Evolutionary conservation across 2,329 filamentous ascomycete genomes (phyloP).

Genomic region (Purpureocillium lavendulum): DNA sequence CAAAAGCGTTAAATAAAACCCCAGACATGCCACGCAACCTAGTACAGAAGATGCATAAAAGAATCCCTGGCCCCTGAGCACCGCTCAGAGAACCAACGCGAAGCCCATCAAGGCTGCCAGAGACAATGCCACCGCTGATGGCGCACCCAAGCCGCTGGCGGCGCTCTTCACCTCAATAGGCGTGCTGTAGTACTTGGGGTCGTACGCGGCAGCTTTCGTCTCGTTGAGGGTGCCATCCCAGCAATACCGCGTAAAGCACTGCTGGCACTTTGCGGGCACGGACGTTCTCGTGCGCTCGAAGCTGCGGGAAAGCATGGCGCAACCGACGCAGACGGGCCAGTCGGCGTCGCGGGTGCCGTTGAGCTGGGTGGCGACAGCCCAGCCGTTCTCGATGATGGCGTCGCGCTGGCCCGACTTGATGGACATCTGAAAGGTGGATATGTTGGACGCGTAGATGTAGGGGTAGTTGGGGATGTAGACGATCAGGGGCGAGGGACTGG

Average conservation of each 20-base stretch:
- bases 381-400: conserved; percentile 78
- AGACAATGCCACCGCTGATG: too few relatives aligned
- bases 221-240: conserved; percentile 69
- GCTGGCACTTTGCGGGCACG: conserved; percentile 62
- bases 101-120: too few relatives aligned
- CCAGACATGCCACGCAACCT: too few relatives aligned
- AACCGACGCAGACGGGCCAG: conserved; percentile 82
- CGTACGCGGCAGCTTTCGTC: conserved; percentile 22
- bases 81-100: too few relatives aligned
- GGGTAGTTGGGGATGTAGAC: conserved; percentile 78
- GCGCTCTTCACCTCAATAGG: conserved; percentile 15
- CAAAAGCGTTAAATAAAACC: too few relatives aligned
- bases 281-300: conserved; percentile 60
- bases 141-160: too few relatives aligned
- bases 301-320: conserved; percentile 73
- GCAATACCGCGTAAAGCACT: conserved; percentile 79
- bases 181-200: conserved; percentile 17
- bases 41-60: too few relatives aligned
- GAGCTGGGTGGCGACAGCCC: conserved; percentile 71
- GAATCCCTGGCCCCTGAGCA: too few relatives aligned
- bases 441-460: conserved; percentile 69
- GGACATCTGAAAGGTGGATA: conserved; percentile 63
- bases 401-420: conserved; percentile 63
- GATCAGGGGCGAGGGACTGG: conserved; percentile 54
- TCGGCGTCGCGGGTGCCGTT: conserved; percentile 66